phyloP scores from a whole-genome alignment of 768 basidiomycete genomes.

The Suillus hirtellus region DNA sequence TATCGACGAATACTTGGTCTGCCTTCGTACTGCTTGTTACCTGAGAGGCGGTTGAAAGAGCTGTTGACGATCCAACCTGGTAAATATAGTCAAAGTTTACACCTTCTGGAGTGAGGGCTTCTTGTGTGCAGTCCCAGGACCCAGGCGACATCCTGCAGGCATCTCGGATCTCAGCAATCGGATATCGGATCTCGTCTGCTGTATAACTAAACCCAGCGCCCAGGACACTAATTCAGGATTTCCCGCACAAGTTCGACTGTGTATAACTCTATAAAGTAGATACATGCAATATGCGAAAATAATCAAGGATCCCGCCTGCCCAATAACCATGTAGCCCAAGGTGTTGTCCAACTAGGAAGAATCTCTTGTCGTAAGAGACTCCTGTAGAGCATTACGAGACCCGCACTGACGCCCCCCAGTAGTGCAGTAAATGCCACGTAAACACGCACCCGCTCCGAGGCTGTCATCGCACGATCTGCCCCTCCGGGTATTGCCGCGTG shows the following conservation, averaged over 20 bases:
- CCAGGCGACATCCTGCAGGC: slow-evolving; percentile 32
- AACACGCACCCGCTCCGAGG: slow-evolving; percentile 65
- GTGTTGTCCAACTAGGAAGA: slow-evolving; percentile 52
- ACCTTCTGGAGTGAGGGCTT: slow-evolving; percentile 5
- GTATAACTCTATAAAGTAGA: slow-evolving; percentile 18
- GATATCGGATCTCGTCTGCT: slow-evolving; percentile 32
- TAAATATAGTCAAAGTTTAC: slow-evolving; percentile 6
- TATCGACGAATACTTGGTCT: background rate
- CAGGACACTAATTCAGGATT: background rate
- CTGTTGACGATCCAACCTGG: background rate
- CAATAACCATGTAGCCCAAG: slow-evolving; percentile 69
- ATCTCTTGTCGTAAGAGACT: slow-evolving; percentile 57
- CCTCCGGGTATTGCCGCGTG: slow-evolving; percentile 77
- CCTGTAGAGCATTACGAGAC: slow-evolving; percentile 68
- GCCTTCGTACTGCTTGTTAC: background rate
- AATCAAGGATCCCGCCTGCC: slow-evolving; percentile 44
- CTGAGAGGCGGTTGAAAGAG: slow-evolving; percentile 5
- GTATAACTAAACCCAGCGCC: slow-evolving; percentile 7
- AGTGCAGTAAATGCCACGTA: slow-evolving; percentile 74
- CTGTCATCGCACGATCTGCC: slow-evolving; percentile 73
- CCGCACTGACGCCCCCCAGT: slow-evolving; percentile 74
- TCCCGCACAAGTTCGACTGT: background rate
- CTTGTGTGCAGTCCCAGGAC: slow-evolving; percentile 24
- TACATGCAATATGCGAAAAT: slow-evolving; percentile 13
- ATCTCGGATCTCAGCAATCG: slow-evolving; percentile 38